A percentile compares a stretch with the other conserved stretches of the same genome.
Conservation (phyloP, 805 yeast genomes). For the Zygoascus biomembranicola region DNA sequence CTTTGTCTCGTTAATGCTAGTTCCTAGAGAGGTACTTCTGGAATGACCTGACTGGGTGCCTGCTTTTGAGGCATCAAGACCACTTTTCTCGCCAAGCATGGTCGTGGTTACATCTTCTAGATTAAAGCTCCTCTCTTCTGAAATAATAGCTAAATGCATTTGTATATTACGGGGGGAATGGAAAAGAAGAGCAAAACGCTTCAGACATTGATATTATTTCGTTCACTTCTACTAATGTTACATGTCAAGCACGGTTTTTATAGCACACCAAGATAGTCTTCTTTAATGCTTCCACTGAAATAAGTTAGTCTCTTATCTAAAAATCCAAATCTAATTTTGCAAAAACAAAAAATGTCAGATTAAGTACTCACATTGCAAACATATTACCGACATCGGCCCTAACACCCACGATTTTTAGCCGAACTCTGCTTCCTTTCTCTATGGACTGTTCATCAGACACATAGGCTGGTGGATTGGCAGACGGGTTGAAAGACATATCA, state of each 20-base stretch:
- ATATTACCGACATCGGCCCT: conserved; percentile 96
- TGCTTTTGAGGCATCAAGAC: background rate
- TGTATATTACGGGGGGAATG: background rate
- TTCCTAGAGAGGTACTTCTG: background rate
- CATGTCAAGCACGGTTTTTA: conserved; percentile 18
- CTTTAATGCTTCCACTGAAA: conserved; percentile 78
- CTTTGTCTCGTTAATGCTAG: background rate
- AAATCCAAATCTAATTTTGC: background rate
- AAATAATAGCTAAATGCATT: background rate
- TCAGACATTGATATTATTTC: background rate
- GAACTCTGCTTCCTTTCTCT: conserved; percentile 86
- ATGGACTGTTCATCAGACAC: conserved; percentile 91
- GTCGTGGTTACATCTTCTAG: background rate
- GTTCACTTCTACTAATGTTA: background rate
- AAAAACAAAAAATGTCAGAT: background rate
- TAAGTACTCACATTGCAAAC: conserved; percentile 58
- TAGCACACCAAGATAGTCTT: conserved; percentile 89
- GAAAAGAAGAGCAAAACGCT: background rate
- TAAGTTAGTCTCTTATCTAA: background rate
- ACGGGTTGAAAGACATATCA: conserved; percentile 88
- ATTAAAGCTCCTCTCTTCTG: background rate
- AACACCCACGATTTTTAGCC: conserved; percentile 95
- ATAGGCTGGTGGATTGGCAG: conserved; percentile 97
- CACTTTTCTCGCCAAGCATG: background rate
- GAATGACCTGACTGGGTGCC: background rate